phyloP scores from a whole-genome alignment of 2,329 filamentous ascomycete species.

The Aspergillus vadensis region DNA sequence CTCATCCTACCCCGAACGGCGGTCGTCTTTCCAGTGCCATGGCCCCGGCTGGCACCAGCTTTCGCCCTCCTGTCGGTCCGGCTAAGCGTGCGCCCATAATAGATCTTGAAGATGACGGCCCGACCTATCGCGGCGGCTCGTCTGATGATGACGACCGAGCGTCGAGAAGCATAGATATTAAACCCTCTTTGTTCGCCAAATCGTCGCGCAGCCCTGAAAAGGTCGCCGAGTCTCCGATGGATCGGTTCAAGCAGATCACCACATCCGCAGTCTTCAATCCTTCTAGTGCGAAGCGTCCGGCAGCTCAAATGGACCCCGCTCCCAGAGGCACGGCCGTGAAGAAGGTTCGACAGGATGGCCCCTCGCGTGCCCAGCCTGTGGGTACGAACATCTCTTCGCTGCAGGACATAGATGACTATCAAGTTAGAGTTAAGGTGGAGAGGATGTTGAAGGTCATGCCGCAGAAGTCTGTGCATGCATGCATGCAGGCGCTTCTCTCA shows the following conservation, averaged over 20 bases:
- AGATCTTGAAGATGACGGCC: conserved; percentile 58
- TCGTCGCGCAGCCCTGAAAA: conserved; percentile 44
- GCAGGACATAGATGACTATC: conserved; percentile 55
- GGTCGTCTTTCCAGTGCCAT: conserved; percentile 62
- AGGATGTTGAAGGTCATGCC: conserved; percentile 55
- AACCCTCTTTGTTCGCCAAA: conserved; percentile 59
- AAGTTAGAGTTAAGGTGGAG: conserved; percentile 53
- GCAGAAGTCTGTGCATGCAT: conserved; percentile 47
- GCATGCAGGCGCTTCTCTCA: conserved; percentile 53
- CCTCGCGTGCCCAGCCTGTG: conserved; percentile 52
- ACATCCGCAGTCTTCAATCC: conserved; percentile 47
- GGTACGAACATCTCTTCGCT: conserved; percentile 45
- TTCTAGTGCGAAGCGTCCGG: conserved; percentile 41
- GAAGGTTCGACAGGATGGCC: conserved; percentile 43
- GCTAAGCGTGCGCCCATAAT: conserved; percentile 43
- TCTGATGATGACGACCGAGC: conserved; percentile 60
- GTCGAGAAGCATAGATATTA: conserved; percentile 58
- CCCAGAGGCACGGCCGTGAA: conserved; percentile 41
- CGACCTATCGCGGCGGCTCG: conserved; percentile 62
- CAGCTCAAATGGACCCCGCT: conserved; percentile 48
- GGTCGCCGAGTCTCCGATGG: conserved; percentile 45
- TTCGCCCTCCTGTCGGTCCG: conserved; percentile 56
- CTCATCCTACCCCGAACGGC: conserved; percentile 37
- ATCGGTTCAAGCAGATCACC: conserved; percentile 49
- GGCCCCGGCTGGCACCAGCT: conserved; percentile 74